A percentile compares a stretch with the other conserved stretches of the same genome.
Conservation (phyloP, 108 stramenopile species). For the Nitzschia inconspicua region DNA sequence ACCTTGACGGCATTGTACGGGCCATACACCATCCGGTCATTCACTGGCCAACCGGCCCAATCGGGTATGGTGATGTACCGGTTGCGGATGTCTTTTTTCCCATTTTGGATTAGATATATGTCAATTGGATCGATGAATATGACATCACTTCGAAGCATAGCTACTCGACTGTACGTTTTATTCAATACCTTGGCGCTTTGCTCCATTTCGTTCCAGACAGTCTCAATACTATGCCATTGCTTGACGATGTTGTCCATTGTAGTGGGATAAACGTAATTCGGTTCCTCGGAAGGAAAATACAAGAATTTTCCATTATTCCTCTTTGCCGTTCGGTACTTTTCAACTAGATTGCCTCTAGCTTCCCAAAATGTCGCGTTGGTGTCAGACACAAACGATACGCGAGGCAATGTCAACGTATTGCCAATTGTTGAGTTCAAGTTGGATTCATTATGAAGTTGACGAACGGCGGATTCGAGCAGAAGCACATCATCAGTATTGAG, state of each 20-base stretch:
- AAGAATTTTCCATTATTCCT: conserved; percentile 1
- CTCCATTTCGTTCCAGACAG: conserved; percentile 11
- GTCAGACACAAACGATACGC: conserved; percentile 15
- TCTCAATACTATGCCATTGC: conserved; percentile 28
- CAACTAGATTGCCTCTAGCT: neutral
- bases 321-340: conserved; percentile 6
- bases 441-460: conserved; percentile 2
- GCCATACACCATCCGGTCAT: conserved; percentile 23
- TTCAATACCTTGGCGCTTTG: too few relatives aligned
- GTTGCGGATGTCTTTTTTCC: neutral
- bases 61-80: neutral
- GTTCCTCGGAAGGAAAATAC: conserved; percentile 9
- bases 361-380: conserved; percentile 18
- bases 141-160: conserved; percentile 33
- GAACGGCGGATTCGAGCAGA: conserved; percentile 25
- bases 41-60: neutral
- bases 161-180: conserved; percentile 18
- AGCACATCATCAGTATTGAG: conserved; percentile 31
- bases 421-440: too few relatives aligned
- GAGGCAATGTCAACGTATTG: too few relatives aligned
- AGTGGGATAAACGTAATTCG: neutral
- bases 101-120: neutral
- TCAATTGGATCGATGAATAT: conserved; percentile 19
- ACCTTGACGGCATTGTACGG: conserved; percentile 14
- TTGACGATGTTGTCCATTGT: conserved; percentile 19